A percentile compares a stretch with the other conserved stretches of the same genome.
Evolutionary conservation across 1,139 yeast species (phyloP).

Genomic region (Geotrichum restrictum): DNA sequence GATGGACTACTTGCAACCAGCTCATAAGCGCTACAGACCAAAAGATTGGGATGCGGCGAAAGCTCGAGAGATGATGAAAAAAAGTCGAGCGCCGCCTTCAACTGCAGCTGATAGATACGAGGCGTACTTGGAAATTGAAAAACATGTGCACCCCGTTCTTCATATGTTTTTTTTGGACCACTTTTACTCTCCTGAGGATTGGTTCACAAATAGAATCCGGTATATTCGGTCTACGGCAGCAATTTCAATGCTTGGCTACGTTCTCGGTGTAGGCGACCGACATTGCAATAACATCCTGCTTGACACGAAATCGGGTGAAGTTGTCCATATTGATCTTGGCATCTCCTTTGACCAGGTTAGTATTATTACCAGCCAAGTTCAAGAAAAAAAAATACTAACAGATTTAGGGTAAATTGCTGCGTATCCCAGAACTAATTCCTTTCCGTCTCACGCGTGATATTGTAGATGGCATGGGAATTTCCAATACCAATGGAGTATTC

Average conservation of each 20-base stretch:
- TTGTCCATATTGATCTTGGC: constrained; percentile 92
- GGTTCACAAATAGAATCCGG: constrained; percentile 64
- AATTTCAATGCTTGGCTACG: constrained; percentile 78
- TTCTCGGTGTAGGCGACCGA: constrained; percentile 90
- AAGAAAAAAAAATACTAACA: not conserved
- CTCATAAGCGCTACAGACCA: constrained; percentile 47
- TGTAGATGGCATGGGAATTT: constrained; percentile 86
- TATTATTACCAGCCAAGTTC: not conserved
- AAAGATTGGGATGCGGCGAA: constrained; percentile 49
- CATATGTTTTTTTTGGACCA: constrained; percentile 65
- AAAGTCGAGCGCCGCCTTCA: constrained; percentile 46
- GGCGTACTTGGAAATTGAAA: constrained; percentile 51
- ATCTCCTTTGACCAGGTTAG: constrained; percentile 72
- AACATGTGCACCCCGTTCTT: constrained; percentile 60
- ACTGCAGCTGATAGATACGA: constrained; percentile 47
- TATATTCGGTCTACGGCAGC: constrained; percentile 83
- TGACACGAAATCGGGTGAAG: constrained; percentile 80
- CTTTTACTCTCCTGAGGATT: constrained; percentile 52
- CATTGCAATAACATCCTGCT: constrained; percentile 86
- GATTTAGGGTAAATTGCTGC: constrained; percentile 66
- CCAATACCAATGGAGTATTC: constrained; percentile 76
- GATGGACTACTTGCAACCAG: constrained; percentile 59
- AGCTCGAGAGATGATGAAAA: constrained; percentile 66
- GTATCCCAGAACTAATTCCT: constrained; percentile 91
- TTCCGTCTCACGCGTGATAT: constrained; percentile 86